These are phyloP conservation scores for Neurospora tetraspora DNA, from an alignment of 495 filamentous ascomycete genomes.

Conservation along the genomic window DNA sequence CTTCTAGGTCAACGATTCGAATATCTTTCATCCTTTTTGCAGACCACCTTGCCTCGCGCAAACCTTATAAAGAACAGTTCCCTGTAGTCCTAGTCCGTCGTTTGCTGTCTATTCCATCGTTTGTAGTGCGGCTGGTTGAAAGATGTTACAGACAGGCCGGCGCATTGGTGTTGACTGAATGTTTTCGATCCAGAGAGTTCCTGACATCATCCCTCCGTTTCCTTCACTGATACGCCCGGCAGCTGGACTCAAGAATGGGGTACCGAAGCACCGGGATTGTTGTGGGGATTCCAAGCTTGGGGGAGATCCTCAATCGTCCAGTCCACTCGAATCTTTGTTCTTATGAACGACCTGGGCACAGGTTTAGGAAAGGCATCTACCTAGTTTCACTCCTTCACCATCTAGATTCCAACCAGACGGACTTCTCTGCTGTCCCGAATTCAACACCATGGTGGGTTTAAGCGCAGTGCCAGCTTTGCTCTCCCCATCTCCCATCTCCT, in stretches of 20 bases:
- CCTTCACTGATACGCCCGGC: neutral
- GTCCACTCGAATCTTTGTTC: neutral
- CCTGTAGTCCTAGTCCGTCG: neutral
- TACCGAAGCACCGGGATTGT: neutral
- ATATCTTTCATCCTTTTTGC: neutral
- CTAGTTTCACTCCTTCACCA: neutral
- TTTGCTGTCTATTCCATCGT: neutral
- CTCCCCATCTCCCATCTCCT: neutral
- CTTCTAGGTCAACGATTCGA: neutral
- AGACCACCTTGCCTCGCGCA: neutral
- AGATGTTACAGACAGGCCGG: neutral
- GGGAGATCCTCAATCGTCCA: neutral
- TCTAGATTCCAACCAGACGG: neutral
- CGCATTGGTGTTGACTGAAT: neutral
- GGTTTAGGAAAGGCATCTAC: neutral
- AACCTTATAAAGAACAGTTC: neutral
- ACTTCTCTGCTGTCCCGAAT: neutral
- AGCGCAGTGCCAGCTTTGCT: neutral
- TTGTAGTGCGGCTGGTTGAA: neutral
- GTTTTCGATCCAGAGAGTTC: neutral
- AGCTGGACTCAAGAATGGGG: neutral
- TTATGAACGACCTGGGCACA: neutral
- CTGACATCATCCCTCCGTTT: neutral
- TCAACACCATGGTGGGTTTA: constrained; percentile 3
- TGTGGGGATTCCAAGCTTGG: neutral